phyloP scores from a whole-genome alignment of 129 eudicot species.

The Escallonia rubra region DNA sequence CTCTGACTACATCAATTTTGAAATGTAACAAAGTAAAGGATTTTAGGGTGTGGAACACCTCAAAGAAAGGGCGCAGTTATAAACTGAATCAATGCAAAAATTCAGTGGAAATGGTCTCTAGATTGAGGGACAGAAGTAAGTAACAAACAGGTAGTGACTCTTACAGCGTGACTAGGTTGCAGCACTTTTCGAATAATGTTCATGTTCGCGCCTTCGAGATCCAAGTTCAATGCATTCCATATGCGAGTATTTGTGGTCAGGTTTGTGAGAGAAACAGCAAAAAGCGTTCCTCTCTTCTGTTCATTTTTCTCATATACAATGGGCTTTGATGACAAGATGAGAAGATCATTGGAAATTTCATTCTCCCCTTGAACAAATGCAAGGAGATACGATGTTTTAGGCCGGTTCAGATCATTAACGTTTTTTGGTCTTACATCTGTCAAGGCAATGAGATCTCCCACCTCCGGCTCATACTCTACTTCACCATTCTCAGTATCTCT shows the following conservation, averaged over 20 bases:
- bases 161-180: constrained; percentile 25
- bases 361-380: constrained; percentile 27
- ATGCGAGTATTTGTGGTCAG: constrained; percentile 64
- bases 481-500: not conserved
- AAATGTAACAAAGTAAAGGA: no score
- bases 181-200: constrained; percentile 38
- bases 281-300: not conserved
- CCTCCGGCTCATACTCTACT: constrained; percentile 41
- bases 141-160: not conserved
- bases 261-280: constrained; percentile 49
- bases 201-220: constrained; percentile 5
- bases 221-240: constrained; percentile 47
- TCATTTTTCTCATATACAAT: constrained; percentile 9
- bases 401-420: constrained; percentile 40
- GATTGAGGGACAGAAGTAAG: not conserved
- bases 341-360: not conserved
- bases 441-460: constrained; percentile 46
- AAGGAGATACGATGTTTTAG: constrained; percentile 21
- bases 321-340: constrained; percentile 20
- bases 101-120: no score
- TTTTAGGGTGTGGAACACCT: no score
- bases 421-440: constrained; percentile 39
- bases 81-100: no score
- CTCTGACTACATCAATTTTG: no score
- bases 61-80: not conserved